These are phyloP conservation scores for Tritrichomonas musculus DNA, from an alignment of 208 protist genomes.

Conservation along the genomic window DNA sequence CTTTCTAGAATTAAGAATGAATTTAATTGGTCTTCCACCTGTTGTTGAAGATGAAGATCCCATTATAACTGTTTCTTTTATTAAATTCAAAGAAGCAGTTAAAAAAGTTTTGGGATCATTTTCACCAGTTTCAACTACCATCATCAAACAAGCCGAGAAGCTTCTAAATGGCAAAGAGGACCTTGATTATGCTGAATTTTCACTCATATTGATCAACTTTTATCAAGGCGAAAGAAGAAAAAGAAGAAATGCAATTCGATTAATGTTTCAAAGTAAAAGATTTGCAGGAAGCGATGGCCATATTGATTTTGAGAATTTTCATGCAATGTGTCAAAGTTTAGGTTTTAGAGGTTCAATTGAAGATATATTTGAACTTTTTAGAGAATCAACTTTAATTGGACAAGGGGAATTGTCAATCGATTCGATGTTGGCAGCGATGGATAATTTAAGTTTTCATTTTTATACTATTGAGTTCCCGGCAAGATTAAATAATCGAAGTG, in stretches of 20 bases:
- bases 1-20: neutral
- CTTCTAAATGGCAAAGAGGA: neutral
- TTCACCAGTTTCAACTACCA: neutral
- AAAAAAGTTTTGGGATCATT: neutral
- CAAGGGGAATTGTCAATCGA: neutral
- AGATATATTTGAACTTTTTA: neutral
- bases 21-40: neutral
- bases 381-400: neutral
- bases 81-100: neutral
- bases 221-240: neutral
- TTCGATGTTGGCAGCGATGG: neutral
- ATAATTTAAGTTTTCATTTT: neutral
- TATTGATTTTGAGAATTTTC: conserved; percentile 15
- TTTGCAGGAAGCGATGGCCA: neutral
- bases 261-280: conserved; percentile 2
- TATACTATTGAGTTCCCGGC: neutral
- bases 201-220: neutral
- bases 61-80: neutral
- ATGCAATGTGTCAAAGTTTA: neutral
- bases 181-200: neutral
- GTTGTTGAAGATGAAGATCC: neutral
- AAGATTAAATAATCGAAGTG: neutral
- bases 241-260: conserved; percentile 4
- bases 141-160: neutral
- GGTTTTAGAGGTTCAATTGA: neutral